Evolutionary conservation across 257 asterid genomes (phyloP), one percentile per base, ranked within the genome.

Genomic region (Craterostigma plantagineum): DNA sequence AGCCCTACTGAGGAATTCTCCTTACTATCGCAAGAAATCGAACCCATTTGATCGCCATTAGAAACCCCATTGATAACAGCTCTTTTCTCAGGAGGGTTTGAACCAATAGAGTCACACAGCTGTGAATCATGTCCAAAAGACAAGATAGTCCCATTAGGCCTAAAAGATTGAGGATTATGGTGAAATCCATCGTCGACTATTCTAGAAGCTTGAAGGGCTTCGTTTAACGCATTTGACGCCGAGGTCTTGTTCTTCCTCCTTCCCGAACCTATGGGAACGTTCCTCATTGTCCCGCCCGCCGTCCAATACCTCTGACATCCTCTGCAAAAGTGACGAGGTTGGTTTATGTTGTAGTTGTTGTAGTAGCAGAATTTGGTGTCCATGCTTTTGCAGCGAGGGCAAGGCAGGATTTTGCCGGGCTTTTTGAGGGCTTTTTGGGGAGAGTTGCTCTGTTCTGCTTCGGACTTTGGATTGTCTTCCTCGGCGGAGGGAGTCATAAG

Each of bases 281-380:
- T 90, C 56, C 99, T 75, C 94, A 80, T 90, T 38, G 85, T 79
- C 55, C 99, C 99, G 15, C 99, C 99, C 30, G 96, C 96, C 17
- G 99, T 90, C 99, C 99, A 90, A 61, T 90, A 90, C 57, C 99
- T 70, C 78, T 90, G 96, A 64, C 99, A 90, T 46, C 71, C 77
- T 71, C 75, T 90, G 66, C 99, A 90, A 65, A 79, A 90, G 46
- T 90, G 94, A 10, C 99, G 53, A 34, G 94, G 99, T 50, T 90
- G 99, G 67, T 74, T 84, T 43, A 81, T 78, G 0, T 90, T 90
- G 79, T 90, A 90, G 45, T 90, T 90, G 69, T 90, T 90, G 62
- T 68, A 90, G 56, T 90, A 90, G 62, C 99, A 90, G 45, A 90
- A 90, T 56, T 90, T 90, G 2, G 99, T 90, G 49, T 84, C 94